phyloP scores from a whole-genome alignment of 1,139 yeast species.

The Sugiyamaella grinbergsii region DNA sequence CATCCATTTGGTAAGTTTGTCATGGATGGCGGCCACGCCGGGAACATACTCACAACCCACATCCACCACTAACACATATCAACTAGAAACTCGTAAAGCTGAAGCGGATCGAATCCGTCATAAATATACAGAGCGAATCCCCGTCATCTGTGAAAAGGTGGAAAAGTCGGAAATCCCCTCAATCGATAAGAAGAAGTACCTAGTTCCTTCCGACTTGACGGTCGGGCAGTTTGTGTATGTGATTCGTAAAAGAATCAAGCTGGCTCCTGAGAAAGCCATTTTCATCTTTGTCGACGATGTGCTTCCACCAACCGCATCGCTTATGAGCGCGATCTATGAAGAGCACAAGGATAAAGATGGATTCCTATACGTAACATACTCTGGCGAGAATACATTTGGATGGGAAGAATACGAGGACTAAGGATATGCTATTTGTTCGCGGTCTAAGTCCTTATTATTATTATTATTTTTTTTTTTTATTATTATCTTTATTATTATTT shows the following conservation, averaged over 20 bases:
- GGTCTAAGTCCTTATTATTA: neutral
- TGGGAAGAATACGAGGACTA: conserved; percentile 9
- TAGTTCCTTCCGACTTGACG: conserved; percentile 93
- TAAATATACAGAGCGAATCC: conserved; percentile 89
- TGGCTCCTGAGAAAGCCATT: conserved; percentile 97
- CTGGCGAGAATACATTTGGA: conserved; percentile 52
- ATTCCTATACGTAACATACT: conserved; percentile 85
- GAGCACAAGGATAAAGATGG: conserved; percentile 98
- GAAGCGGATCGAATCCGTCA: conserved; percentile 91
- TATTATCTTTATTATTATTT: neutral
- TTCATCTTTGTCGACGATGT: conserved; percentile 96
- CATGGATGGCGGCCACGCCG: too few species aligned
- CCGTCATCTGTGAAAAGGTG: conserved; percentile 95
- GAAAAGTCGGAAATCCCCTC: conserved; percentile 96
- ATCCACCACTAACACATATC: too few species aligned
- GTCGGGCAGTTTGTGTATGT: conserved; percentile 98
- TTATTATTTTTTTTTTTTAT: neutral
- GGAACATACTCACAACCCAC: too few species aligned
- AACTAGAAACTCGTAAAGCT: conserved; percentile 84
- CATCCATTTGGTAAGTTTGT: conserved; percentile 79
- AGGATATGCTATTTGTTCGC: neutral
- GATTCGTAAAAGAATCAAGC: conserved; percentile 90
- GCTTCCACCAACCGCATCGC: conserved; percentile 95
- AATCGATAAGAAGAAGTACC: conserved; percentile 93
- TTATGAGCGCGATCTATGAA: conserved; percentile 91